Conservation (phyloP, 2,329 filamentous ascomycete genomes). For the Claviceps fusiformis region DNA sequence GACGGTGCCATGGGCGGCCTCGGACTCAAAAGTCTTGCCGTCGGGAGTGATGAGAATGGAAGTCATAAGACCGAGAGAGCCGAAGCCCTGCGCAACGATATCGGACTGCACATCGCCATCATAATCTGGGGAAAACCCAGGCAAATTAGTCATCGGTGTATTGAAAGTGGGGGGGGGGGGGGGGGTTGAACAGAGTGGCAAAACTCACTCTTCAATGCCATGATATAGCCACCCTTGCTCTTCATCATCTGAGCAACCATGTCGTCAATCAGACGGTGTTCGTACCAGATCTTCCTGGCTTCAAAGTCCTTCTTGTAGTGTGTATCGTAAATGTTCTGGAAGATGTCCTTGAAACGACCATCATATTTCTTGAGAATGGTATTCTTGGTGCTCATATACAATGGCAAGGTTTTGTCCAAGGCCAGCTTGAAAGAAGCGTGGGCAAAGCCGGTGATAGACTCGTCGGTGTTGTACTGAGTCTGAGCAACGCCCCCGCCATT, state of each 20-base stretch:
- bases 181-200: background rate
- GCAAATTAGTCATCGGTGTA: background rate
- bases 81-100: conserved; percentile 95
- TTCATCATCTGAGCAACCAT: conserved; percentile 99
- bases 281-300: conserved; percentile 91
- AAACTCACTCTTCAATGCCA: conserved; percentile 87
- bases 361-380: conserved; percentile 99
- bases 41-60: conserved; percentile 93
- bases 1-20: conserved; percentile 95
- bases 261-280: conserved; percentile 97
- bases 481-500: conserved; percentile 77
- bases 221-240: conserved; percentile 89
- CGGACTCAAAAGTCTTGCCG: conserved; percentile 92
- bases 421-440: conserved; percentile 96
- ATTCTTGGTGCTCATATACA: conserved; percentile 99
- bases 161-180: too few relatives aligned
- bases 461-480: conserved; percentile 97
- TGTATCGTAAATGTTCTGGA: conserved; percentile 88
- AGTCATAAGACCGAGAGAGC: conserved; percentile 96
- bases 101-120: conserved; percentile 98
- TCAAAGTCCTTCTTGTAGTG: conserved; percentile 83
- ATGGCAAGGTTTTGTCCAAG: conserved; percentile 70
- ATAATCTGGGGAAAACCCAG: conserved; percentile 54
- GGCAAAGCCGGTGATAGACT: conserved; percentile 88
- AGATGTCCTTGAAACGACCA: conserved; percentile 97